These are phyloP conservation scores for Hawksworthiomyces lignivorus DNA, from an alignment of 2,329 filamentous ascomycete species.

Conservation along the genomic window DNA sequence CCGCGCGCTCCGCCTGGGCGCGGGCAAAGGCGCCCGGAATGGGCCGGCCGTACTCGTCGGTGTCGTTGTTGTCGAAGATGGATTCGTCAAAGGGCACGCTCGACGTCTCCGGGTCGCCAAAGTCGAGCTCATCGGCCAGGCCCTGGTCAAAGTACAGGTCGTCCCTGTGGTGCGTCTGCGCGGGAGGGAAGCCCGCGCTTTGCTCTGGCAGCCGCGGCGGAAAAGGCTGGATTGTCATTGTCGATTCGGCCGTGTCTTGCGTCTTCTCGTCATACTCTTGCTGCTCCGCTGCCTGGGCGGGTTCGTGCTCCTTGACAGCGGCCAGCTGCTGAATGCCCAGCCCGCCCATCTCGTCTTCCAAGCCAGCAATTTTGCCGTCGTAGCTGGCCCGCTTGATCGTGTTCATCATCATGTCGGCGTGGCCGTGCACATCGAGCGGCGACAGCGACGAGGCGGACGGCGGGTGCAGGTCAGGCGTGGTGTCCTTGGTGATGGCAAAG, in stretches of 20 bases:
- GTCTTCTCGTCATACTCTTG: not conserved
- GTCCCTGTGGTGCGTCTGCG: slow-evolving; percentile 34
- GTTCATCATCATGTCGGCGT: slow-evolving; percentile 9
- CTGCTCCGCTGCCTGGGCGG: not conserved
- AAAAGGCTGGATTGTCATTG: slow-evolving; percentile 10
- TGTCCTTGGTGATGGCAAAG: slow-evolving; percentile 44
- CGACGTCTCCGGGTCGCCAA: slow-evolving; percentile 44
- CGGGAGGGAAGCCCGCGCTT: too few relatives aligned
- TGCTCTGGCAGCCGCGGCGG: not conserved
- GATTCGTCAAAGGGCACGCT: slow-evolving; percentile 61
- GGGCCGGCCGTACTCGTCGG: slow-evolving; percentile 53
- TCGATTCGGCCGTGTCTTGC: slow-evolving; percentile 8
- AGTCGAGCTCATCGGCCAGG: slow-evolving; percentile 35
- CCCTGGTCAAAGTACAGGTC: slow-evolving; percentile 60
- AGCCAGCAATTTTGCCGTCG: not conserved
- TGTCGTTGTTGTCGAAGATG: slow-evolving; percentile 62
- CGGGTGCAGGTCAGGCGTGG: slow-evolving; percentile 24
- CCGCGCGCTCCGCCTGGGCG: slow-evolving; percentile 39
- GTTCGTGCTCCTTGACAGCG: not conserved
- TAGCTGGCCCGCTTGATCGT: not conserved
- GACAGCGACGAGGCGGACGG: slow-evolving; percentile 13
- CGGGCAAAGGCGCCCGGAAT: slow-evolving; percentile 51
- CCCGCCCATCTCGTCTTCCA: slow-evolving; percentile 23
- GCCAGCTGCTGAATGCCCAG: slow-evolving; percentile 35
- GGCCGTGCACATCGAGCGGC: not conserved